Percentiles rank a stretch among this genome's conserved stretches.
Evolutionary conservation across 106 monocot genomes (phyloP).

Genomic region (Dioscorea zingiberensis): DNA sequence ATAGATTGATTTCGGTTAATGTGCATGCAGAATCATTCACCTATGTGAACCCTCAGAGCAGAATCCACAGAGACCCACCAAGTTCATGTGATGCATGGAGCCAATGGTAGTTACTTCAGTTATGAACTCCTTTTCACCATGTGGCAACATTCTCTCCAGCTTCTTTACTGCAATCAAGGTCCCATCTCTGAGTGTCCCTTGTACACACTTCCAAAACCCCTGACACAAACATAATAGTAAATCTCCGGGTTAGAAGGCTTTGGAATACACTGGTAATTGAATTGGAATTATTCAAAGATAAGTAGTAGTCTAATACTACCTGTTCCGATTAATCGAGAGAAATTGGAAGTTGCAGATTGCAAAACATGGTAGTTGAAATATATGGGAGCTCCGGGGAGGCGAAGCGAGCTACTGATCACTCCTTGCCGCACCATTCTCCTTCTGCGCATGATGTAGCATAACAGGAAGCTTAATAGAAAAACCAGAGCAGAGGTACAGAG

Average conservation of each 20-base stretch:
- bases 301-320: slow-evolving; percentile 12
- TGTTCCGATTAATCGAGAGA: slow-evolving; percentile 32
- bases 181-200: slow-evolving; percentile 36
- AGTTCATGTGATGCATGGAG: slow-evolving; percentile 65
- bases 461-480: slow-evolving; percentile 14
- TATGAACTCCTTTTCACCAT: slow-evolving; percentile 49
- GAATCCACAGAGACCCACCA: slow-evolving; percentile 60
- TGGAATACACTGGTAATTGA: no score
- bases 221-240: slow-evolving; percentile 4
- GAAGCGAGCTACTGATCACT: slow-evolving; percentile 9
- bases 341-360: slow-evolving; percentile 30
- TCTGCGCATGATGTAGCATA: slow-evolving; percentile 7
- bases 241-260: no score
- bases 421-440: slow-evolving; percentile 1
- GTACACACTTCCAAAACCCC: slow-evolving; percentile 44
- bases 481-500: slow-evolving; percentile 23
- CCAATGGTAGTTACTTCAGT: slow-evolving; percentile 64
- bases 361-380: slow-evolving; percentile 31
- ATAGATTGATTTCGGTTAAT: no score
- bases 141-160: slow-evolving; percentile 33
- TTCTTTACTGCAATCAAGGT: slow-evolving; percentile 54
- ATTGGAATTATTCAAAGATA: not conserved
- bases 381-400: slow-evolving; percentile 23
- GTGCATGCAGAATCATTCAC: slow-evolving; percentile 11
- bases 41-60: slow-evolving; percentile 48